phyloP scores from a whole-genome alignment of 129 eudicot species.

The Centella asiatica region DNA sequence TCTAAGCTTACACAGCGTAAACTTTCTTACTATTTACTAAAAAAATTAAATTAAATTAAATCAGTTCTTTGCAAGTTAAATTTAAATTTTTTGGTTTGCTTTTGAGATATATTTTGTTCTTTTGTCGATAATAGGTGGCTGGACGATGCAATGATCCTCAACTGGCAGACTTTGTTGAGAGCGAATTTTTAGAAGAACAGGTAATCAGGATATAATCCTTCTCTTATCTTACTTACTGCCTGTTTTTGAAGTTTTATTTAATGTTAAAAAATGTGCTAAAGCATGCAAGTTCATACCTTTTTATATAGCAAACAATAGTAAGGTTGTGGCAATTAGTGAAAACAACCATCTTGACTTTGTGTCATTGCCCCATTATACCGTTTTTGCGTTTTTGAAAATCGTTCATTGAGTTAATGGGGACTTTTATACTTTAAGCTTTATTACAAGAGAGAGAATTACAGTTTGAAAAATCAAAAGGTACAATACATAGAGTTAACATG shows the following conservation, averaged over 20 bases:
- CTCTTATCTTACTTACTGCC: not conserved
- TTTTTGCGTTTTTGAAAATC: no score
- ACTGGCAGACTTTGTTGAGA: conserved; percentile 68
- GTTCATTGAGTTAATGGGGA: no score
- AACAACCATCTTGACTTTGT: not conserved
- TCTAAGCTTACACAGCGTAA: conserved; percentile 55
- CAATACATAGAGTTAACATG: no score
- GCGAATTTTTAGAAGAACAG: conserved; percentile 75
- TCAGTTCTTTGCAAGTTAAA: no score
- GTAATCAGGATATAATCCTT: conserved; percentile 19
- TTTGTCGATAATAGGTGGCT: conserved; percentile 48
- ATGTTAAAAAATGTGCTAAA: not conserved
- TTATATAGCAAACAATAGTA: not conserved
- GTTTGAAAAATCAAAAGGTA: no score
- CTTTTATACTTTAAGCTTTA: not conserved
- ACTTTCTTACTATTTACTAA: not conserved
- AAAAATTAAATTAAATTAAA: no score
- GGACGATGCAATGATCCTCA: conserved; percentile 73
- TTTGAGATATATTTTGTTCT: not conserved
- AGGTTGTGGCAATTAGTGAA: not conserved
- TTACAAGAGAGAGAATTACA: no score
- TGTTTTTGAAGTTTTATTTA: not conserved
- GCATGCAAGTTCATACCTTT: not conserved
- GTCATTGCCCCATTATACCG: not conserved
- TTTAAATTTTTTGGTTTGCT: no score